Conservation (phyloP, 345 rosid genomes). For the Mangifera indica region DNA sequence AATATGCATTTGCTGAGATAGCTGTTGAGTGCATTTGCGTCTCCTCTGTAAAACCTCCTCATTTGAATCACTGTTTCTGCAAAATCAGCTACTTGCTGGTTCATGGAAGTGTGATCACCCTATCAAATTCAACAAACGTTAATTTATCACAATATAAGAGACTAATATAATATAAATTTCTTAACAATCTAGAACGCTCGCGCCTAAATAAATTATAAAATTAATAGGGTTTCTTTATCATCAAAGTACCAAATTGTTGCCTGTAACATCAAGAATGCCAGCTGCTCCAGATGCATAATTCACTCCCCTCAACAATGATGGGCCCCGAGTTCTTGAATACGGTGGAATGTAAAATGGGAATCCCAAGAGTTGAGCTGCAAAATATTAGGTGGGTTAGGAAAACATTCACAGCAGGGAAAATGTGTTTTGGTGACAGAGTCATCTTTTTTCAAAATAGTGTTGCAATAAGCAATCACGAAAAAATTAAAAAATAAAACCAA, state of each 20-base stretch:
- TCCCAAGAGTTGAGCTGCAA: slow-evolving; percentile 72
- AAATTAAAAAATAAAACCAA: too few relatives aligned
- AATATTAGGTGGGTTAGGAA: not conserved
- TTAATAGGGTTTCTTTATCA: not conserved
- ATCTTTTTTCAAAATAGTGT: too few relatives aligned
- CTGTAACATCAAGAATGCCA: slow-evolving; percentile 89
- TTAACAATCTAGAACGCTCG: too few relatives aligned
- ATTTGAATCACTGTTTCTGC: slow-evolving; percentile 45
- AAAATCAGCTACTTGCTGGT: slow-evolving; percentile 55
- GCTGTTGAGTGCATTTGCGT: slow-evolving; percentile 41
- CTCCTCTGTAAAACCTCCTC: slow-evolving; percentile 68
- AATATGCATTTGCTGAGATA: slow-evolving; percentile 66
- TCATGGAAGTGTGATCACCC: slow-evolving; percentile 83
- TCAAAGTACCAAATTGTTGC: slow-evolving; percentile 63
- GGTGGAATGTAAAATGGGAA: slow-evolving; percentile 62
- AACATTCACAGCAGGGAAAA: too few relatives aligned
- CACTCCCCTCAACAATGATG: slow-evolving; percentile 50
- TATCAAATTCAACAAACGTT: slow-evolving; percentile 10
- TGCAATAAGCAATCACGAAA: too few relatives aligned
- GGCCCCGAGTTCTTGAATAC: slow-evolving; percentile 58
- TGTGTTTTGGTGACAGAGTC: too few relatives aligned
- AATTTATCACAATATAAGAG: not conserved
- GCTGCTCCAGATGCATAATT: slow-evolving; percentile 93
- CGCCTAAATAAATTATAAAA: too few relatives aligned
- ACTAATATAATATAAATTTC: too few relatives aligned